Evolutionary conservation across 164 flowering plant genomes (phyloP).

Genomic region (Vitis riparia): DNA sequence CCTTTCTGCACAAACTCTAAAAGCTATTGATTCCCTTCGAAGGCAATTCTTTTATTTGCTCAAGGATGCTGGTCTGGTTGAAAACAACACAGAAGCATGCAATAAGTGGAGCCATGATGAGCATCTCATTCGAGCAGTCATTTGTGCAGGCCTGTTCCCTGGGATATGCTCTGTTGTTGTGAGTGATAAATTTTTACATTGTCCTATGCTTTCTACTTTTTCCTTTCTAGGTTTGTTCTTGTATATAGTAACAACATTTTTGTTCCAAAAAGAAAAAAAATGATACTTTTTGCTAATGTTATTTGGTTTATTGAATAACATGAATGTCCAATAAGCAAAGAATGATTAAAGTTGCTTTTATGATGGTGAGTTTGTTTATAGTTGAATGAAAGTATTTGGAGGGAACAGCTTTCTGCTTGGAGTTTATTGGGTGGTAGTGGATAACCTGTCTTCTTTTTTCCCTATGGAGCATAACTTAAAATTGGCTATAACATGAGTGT

Average conservation of each 20-base stretch:
- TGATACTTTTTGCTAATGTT: not conserved
- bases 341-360: not conserved
- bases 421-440: not conserved
- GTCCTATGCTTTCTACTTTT: not conserved
- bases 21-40: conserved; percentile 85
- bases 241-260: too few species aligned
- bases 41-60: conserved; percentile 73
- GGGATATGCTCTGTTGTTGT: conserved; percentile 94
- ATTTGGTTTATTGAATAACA: not conserved
- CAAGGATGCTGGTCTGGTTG: conserved; percentile 70
- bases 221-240: not conserved
- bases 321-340: not conserved
- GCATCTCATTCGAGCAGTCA: conserved; percentile 74
- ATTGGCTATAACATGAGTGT: not conserved
- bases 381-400: not conserved
- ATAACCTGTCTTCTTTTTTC: not conserved
- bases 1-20: conserved; percentile 85
- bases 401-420: too few species aligned
- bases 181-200: conserved; percentile 20
- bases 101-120: conserved; percentile 74
- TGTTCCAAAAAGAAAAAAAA: too few species aligned
- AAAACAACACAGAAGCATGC: conserved; percentile 34
- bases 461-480: not conserved
- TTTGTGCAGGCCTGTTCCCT: conserved; percentile 92
- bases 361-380: not conserved